Conservation (phyloP, 192 early-diverging fungal genomes). For the Borealophlyctis nickersoniae region DNA sequence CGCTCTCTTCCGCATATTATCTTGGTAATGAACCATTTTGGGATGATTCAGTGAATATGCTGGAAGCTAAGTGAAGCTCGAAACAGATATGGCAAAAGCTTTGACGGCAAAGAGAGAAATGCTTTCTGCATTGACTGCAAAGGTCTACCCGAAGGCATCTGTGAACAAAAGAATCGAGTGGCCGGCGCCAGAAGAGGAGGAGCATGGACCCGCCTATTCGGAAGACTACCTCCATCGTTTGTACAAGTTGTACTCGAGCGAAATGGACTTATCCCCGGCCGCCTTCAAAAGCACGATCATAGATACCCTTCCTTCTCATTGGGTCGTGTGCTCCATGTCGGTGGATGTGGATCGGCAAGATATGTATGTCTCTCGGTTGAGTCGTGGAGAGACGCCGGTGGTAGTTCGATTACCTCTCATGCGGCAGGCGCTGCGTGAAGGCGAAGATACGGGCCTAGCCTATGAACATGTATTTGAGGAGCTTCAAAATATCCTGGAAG, state of each 20-base stretch:
- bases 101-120: slow-evolving; percentile 62
- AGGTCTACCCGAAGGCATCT: slow-evolving; percentile 25
- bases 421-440: slow-evolving; percentile 45
- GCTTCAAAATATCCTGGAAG: slow-evolving; percentile 64
- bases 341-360: slow-evolving; percentile 64
- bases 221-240: not conserved
- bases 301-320: slow-evolving; percentile 56
- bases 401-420: slow-evolving; percentile 73
- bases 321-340: slow-evolving; percentile 78
- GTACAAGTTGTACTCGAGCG: slow-evolving; percentile 11
- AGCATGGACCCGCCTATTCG: not conserved
- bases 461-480: slow-evolving; percentile 55
- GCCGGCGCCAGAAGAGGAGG: not conserved
- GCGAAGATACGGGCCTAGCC: slow-evolving; percentile 38
- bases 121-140: slow-evolving; percentile 45
- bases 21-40: slow-evolving; percentile 51
- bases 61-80: not conserved
- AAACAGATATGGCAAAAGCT: slow-evolving; percentile 58
- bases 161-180: not conserved
- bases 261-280: slow-evolving; percentile 31
- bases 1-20: slow-evolving; percentile 39
- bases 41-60: not conserved
- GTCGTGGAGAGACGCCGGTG: slow-evolving; percentile 39
- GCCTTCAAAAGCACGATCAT: slow-evolving; percentile 28
- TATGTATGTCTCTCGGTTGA: slow-evolving; percentile 65